These are phyloP conservation scores for Nakazawaea ambrosiae DNA, from an alignment of 805 yeast species.

Conservation along the genomic window DNA sequence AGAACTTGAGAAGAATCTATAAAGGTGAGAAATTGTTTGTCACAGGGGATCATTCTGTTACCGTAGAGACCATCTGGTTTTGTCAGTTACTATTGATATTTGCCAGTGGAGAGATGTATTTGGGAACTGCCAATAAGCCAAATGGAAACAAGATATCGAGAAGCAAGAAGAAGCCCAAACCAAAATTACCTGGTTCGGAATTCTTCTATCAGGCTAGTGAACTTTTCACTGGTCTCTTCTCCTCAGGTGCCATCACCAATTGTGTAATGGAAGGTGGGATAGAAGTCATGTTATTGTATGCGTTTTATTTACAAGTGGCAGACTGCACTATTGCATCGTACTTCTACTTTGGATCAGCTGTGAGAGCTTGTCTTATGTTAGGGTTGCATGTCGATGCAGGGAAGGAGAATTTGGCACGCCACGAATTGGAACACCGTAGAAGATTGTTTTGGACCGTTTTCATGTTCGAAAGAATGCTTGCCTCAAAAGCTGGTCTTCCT, in stretches of 20 bases:
- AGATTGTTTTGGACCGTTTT: constrained; percentile 33
- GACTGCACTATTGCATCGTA: constrained; percentile 80
- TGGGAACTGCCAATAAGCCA: constrained; percentile 64
- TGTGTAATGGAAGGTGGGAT: constrained; percentile 75
- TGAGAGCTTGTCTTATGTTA: constrained; percentile 61
- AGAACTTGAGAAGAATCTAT: constrained; percentile 56
- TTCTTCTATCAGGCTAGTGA: constrained; percentile 78
- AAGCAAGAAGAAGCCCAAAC: constrained; percentile 14
- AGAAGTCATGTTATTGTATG: constrained; percentile 67
- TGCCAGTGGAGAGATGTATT: constrained; percentile 77
- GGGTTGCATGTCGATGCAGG: constrained; percentile 85
- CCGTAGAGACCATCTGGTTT: constrained; percentile 73
- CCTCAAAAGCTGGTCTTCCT: constrained; percentile 78
- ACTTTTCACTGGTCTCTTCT: constrained; percentile 66
- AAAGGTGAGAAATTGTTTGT: constrained; percentile 20
- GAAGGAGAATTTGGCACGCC: constrained; percentile 45
- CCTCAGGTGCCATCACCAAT: constrained; percentile 74
- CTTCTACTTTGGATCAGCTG: constrained; percentile 71
- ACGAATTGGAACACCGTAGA: constrained; percentile 44
- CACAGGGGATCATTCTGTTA: constrained; percentile 19
- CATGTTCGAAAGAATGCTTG: constrained; percentile 57
- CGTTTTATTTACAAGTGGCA: constrained; percentile 76
- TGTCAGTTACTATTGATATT: constrained; percentile 68
- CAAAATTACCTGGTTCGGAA: constrained; percentile 70
- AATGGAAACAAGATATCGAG: constrained; percentile 38